Evolutionary conservation across 306 rosid species (phyloP).

Genomic region (Dryas octopetala): DNA sequence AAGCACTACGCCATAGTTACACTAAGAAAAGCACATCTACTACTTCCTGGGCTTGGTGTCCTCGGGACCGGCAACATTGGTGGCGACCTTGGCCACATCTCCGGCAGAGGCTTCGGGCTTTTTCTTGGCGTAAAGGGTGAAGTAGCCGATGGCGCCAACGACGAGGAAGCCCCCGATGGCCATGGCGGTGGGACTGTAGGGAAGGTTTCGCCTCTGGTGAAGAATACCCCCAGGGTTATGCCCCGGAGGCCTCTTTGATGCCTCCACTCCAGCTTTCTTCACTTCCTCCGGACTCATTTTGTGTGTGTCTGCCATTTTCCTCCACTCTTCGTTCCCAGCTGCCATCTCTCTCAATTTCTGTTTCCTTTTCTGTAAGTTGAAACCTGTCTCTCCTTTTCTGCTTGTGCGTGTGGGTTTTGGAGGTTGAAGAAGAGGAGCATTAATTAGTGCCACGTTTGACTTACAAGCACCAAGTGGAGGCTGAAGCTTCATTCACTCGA

Average conservation of each 20-base stretch:
- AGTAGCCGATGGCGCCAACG: constrained; percentile 42
- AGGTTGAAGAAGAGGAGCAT: too few species aligned
- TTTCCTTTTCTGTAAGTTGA: too few species aligned
- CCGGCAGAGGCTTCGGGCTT: constrained; percentile 67
- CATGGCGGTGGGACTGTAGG: constrained; percentile 38
- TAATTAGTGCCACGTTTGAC: too few species aligned
- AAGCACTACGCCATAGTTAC: too few species aligned
- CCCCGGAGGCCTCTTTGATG: constrained; percentile 63
- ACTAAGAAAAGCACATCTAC: background rate
- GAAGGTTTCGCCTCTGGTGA: constrained; percentile 65
- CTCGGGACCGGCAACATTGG: constrained; percentile 44
- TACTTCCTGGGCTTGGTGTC: constrained; percentile 53
- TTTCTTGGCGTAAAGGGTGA: constrained; percentile 48
- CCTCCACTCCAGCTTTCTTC: constrained; percentile 62
- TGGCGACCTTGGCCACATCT: constrained; percentile 64
- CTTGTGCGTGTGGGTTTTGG: background rate
- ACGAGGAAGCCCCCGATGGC: constrained; percentile 44
- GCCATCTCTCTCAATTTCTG: constrained; percentile 24
- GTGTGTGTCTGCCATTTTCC: constrained; percentile 57
- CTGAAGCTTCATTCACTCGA: background rate
- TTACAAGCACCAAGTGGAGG: background rate
- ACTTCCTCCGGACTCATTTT: constrained; percentile 56
- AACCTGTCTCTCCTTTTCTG: background rate
- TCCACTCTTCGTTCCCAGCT: constrained; percentile 49
- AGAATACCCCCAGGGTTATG: constrained; percentile 49